Evolutionary conservation across 352 stramenopile species (phyloP).

Genomic region (Globisporangium megalacanthum): DNA sequence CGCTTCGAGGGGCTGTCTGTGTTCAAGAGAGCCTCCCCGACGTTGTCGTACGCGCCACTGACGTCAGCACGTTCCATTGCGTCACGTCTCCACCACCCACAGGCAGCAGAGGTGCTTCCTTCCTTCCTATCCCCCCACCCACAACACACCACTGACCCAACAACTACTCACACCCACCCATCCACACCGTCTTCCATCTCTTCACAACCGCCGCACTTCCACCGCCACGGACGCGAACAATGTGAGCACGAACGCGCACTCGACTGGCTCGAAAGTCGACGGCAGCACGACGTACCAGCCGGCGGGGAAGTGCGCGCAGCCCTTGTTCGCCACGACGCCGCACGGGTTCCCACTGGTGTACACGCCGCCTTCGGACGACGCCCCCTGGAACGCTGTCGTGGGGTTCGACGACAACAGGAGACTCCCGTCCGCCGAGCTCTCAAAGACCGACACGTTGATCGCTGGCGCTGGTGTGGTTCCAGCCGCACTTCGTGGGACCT

Average conservation of each 20-base stretch:
- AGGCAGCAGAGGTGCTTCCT: too few relatives aligned
- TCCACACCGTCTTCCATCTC: not conserved
- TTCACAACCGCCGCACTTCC: conserved; percentile 29
- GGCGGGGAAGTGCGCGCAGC: conserved; percentile 19
- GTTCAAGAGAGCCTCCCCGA: too few relatives aligned
- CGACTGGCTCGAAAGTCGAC: conserved; percentile 68
- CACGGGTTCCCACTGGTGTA: conserved; percentile 53
- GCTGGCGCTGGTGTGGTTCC: conserved; percentile 20
- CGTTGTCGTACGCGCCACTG: too few relatives aligned
- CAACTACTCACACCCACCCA: not conserved
- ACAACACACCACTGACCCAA: too few relatives aligned
- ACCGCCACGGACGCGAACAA: conserved; percentile 44
- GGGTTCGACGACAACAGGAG: conserved; percentile 61
- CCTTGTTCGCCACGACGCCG: conserved; percentile 41
- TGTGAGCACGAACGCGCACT: conserved; percentile 48
- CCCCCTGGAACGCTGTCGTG: conserved; percentile 39
- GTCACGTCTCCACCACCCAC: too few relatives aligned
- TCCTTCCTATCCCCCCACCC: too few relatives aligned
- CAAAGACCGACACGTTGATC: conserved; percentile 73
- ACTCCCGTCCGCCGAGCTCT: conserved; percentile 45
- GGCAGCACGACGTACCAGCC: conserved; percentile 74
- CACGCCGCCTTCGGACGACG: conserved; percentile 45
- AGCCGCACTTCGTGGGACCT: conserved; percentile 19
- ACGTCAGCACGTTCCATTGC: too few relatives aligned
- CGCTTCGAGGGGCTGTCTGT: too few relatives aligned